Percentiles rank a stretch among this genome's conserved stretches.
Evolutionary conservation across 1,284 basidiomycete species (phyloP).

Genomic region (Wolfiporia cocos): DNA sequence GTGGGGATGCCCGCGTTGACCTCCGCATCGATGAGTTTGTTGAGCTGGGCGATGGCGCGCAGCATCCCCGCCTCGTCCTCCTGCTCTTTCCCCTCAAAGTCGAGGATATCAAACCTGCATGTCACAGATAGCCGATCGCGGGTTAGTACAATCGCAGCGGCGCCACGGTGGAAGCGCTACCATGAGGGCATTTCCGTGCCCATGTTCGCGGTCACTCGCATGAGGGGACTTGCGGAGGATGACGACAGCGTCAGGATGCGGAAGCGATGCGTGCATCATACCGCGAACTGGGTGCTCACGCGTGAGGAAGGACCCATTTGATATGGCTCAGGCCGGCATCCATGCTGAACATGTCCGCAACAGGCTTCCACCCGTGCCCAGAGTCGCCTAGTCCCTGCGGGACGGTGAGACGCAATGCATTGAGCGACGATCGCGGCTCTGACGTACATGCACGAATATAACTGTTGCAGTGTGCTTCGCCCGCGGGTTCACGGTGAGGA

Average conservation of each 20-base stretch:
- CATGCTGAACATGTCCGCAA: constrained; percentile 56
- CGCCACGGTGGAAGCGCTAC: constrained; percentile 30
- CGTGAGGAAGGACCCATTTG: constrained; percentile 81
- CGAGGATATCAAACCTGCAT: constrained; percentile 71
- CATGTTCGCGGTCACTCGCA: constrained; percentile 62
- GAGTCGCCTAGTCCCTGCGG: constrained; percentile 68
- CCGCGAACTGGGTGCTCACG: constrained; percentile 39
- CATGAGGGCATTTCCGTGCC: constrained; percentile 69
- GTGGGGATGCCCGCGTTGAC: constrained; percentile 65
- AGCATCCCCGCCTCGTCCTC: constrained; percentile 79
- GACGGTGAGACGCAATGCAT: not conserved
- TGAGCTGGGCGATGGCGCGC: constrained; percentile 53
- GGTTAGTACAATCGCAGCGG: constrained; percentile 3
- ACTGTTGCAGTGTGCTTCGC: constrained; percentile 79
- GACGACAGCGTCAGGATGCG: no score
- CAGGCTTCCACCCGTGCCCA: constrained; percentile 73
- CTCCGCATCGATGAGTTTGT: constrained; percentile 69
- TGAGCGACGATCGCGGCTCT: not conserved
- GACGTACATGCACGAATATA: constrained; percentile 83
- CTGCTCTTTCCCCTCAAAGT: constrained; percentile 51
- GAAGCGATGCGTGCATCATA: constrained; percentile 1
- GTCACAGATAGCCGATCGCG: no score
- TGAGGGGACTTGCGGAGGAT: constrained; percentile 43
- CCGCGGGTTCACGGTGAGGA: constrained; percentile 46
- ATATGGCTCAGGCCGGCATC: constrained; percentile 58